Percentiles rank a stretch among this genome's conserved stretches.
Evolutionary conservation across 768 basidiomycete genomes (phyloP).

Genomic region (Mycena alexandri): DNA sequence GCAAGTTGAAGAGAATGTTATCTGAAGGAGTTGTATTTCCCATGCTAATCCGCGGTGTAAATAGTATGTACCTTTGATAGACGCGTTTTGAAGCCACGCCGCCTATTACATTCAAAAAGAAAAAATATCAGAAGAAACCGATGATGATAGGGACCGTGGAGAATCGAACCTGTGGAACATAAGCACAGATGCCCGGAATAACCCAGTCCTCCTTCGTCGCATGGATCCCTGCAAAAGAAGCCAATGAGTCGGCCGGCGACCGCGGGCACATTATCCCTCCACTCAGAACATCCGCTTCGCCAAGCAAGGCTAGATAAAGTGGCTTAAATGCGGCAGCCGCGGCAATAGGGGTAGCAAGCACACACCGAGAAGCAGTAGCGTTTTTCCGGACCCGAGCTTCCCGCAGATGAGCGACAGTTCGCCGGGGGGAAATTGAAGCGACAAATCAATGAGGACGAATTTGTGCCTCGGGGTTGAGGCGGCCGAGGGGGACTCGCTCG

Average conservation of each 20-base stretch:
- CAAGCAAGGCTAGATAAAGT: slow-evolving; percentile 70
- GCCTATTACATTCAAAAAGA: slow-evolving; percentile 48
- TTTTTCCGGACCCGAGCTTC: slow-evolving; percentile 91
- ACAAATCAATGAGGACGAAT: slow-evolving; percentile 84
- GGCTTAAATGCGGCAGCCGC: not conserved
- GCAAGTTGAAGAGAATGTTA: slow-evolving; percentile 86
- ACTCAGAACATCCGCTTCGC: slow-evolving; percentile 86
- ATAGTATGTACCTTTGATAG: slow-evolving; percentile 57
- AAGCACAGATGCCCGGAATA: slow-evolving; percentile 82
- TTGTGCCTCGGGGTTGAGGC: slow-evolving; percentile 79
- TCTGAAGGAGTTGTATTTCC: slow-evolving; percentile 39
- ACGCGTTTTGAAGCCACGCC: slow-evolving; percentile 81
- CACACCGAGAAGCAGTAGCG: slow-evolving; percentile 77
- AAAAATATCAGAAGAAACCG: slow-evolving; percentile 35
- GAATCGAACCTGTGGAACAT: slow-evolving; percentile 79
- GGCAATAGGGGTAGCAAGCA: not conserved
- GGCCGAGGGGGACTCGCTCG: slow-evolving; percentile 61
- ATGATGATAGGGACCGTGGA: too few relatives aligned
- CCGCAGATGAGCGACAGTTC: slow-evolving; percentile 89
- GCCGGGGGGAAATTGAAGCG: slow-evolving; percentile 82
- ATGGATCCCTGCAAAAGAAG: slow-evolving; percentile 60
- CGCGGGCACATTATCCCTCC: slow-evolving; percentile 88
- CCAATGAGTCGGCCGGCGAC: slow-evolving; percentile 84
- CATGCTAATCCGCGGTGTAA: not conserved
- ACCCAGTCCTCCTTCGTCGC: slow-evolving; percentile 77